Base-by-base conservation (phyloP, 345 rosid species). In the Arabidopsis arenosa region DNA sequence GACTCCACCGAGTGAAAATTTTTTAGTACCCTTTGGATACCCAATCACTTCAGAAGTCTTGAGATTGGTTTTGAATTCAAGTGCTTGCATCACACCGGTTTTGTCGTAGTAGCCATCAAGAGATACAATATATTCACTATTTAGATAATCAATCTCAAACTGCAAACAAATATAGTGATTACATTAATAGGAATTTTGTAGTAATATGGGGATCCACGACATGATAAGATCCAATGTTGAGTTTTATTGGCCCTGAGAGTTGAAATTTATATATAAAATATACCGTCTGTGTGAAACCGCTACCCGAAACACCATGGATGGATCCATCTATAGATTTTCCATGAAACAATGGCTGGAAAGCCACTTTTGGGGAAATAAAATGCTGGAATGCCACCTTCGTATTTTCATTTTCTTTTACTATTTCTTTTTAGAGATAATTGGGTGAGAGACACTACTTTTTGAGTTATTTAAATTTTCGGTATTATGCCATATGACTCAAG, bases 51-150 rank as follows among this genome's bases (percentile, higher is more conserved):
- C 78, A 9, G 32, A 65, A 26, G 58, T 65, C 63, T 56, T 74
- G 1, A 56, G 30, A 33, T 65, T 65, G 26, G 72, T 65, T 65
- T 74, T 65, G 58, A 74, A 35, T 55, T 56, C 40, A 55, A 74
- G 48, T 39, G 78, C 72, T 64, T 74, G 78, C 72, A 65, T 74
- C 54, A 45, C 66, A 44, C 78, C 78, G 5, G 30, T 56, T 33
- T 43, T 63, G 45, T 74, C 72, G 33, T 74, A 56, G 72, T 74
- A 74, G 15, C 78, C 64, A 7, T 74, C 66, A 13, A 74, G 6
- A 18, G 57, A 59, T 7, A 55, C 66, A 9, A 74, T 74, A 7
- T 56, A n/a, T 65, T 74, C 78, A 74, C 12, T 44, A 21, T 60
- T 37, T 4, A 2, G 10, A 26, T 33, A 66, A 39, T 67, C 73